phyloP scores from a whole-genome alignment of 2,329 filamentous ascomycete species.

The Penicillium sp. region DNA sequence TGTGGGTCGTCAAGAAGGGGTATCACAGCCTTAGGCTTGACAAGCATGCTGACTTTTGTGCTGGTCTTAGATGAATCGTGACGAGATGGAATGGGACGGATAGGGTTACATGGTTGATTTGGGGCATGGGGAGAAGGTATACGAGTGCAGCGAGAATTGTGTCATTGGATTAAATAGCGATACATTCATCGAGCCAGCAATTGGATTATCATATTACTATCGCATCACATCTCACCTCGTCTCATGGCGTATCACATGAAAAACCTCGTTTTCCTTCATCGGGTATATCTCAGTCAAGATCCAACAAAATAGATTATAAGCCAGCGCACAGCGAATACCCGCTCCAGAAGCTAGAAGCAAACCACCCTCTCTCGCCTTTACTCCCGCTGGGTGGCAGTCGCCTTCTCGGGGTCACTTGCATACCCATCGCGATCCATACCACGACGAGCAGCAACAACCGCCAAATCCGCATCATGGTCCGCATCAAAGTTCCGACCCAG shows the following conservation, averaged over 20 bases:
- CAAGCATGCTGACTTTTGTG: not conserved
- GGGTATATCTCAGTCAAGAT: not conserved
- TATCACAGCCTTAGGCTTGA: too few relatives aligned
- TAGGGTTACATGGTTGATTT: too few relatives aligned
- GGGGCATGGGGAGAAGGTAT: too few relatives aligned
- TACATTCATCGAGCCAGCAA: not conserved
- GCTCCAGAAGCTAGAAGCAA: not conserved
- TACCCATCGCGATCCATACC: conserved; percentile 17
- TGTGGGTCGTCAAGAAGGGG: too few relatives aligned
- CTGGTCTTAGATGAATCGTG: not conserved
- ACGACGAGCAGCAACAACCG: conserved; percentile 43
- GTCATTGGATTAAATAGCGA: not conserved
- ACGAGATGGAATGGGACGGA: too few relatives aligned
- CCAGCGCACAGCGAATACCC: not conserved
- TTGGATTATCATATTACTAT: not conserved
- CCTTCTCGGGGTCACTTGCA: conserved; percentile 36
- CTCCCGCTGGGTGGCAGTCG: conserved; percentile 3
- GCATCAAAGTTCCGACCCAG: conserved; percentile 51
- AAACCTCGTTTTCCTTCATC: not conserved
- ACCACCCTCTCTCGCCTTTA: not conserved
- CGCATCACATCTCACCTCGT: not conserved
- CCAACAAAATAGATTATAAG: not conserved
- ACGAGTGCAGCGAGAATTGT: not conserved
- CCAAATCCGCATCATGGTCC: conserved; percentile 50
- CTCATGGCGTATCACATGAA: not conserved